Percentiles rank a stretch among this genome's conserved stretches.
phyloP scores from a whole-genome alignment of 1,284 basidiomycete genomes.

The Paramarasmius palmivorus region DNA sequence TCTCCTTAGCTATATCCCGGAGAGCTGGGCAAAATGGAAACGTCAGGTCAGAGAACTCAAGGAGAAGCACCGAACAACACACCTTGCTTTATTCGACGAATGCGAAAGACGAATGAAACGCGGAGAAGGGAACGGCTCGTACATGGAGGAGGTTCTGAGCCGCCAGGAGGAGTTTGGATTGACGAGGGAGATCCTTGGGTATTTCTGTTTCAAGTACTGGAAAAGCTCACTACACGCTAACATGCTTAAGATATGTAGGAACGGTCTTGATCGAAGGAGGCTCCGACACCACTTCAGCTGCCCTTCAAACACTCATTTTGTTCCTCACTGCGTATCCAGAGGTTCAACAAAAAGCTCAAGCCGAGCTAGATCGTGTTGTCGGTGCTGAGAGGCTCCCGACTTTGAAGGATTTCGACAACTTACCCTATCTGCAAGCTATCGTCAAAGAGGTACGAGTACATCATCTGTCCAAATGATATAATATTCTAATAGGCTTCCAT shows the following conservation, averaged over 20 bases:
- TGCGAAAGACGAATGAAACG: conserved; percentile 9
- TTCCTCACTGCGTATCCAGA: conserved; percentile 17
- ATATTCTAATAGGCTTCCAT: too few relatives aligned
- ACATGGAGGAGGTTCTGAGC: conserved; percentile 9
- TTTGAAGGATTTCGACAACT: too few relatives aligned
- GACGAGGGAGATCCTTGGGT: conserved; percentile 11
- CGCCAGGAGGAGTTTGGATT: conserved; percentile 5
- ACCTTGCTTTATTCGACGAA: conserved; percentile 10
- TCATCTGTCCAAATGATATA: too few relatives aligned
- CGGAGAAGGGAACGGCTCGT: conserved; percentile 9
- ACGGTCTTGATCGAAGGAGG: conserved; percentile 22
- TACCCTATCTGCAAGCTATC: too few relatives aligned
- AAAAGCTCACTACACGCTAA: neutral
- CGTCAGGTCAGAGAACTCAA: conserved; percentile 21
- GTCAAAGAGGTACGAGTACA: too few relatives aligned
- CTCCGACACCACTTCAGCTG: conserved; percentile 18
- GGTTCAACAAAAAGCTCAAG: conserved; percentile 27
- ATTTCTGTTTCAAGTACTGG: neutral
- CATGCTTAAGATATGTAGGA: conserved; percentile 20
- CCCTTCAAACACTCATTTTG: conserved; percentile 17
- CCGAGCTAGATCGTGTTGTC: too few relatives aligned
- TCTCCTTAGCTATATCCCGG: conserved; percentile 32
- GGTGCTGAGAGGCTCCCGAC: too few relatives aligned
- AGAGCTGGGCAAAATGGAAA: conserved; percentile 33
- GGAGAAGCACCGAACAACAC: conserved; percentile 17